phyloP scores from a whole-genome alignment of 2,329 filamentous ascomycete species.

The Metarhizium album region DNA sequence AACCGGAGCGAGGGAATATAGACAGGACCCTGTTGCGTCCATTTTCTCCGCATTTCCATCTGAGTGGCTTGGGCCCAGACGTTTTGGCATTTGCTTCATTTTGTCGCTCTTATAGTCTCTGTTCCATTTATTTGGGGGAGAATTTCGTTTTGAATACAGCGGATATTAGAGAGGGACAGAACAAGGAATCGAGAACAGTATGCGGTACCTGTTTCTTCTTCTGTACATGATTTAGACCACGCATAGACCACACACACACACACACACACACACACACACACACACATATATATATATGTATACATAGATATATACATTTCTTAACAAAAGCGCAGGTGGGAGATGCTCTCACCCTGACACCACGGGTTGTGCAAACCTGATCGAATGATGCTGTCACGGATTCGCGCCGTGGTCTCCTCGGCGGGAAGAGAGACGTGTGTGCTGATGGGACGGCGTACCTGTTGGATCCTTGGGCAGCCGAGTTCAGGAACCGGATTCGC shows the following conservation, averaged over 20 bases:
- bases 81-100: slow-evolving; percentile 2
- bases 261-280: too few relatives aligned
- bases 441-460: neutral
- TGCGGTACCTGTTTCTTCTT: neutral
- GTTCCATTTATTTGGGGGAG: neutral
- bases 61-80: neutral
- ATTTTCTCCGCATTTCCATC: neutral
- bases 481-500: neutral
- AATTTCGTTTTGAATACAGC: neutral
- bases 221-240: neutral
- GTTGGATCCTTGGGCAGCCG: neutral
- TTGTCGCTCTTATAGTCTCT: neutral
- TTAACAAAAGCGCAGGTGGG: neutral
- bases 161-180: neutral
- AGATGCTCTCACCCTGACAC: neutral
- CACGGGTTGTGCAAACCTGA: neutral
- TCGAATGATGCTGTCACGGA: neutral
- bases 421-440: neutral
- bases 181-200: neutral
- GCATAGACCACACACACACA: too few relatives aligned
- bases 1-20: slow-evolving; percentile 1
- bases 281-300: too few relatives aligned
- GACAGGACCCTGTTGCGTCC: neutral
- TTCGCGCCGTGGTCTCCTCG: neutral
- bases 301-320: neutral